Percentiles rank a stretch among this genome's conserved stretches.
Evolutionary conservation across 1,284 basidiomycete species (phyloP).

Genomic region (Pyrrhoderma lamaoense): DNA sequence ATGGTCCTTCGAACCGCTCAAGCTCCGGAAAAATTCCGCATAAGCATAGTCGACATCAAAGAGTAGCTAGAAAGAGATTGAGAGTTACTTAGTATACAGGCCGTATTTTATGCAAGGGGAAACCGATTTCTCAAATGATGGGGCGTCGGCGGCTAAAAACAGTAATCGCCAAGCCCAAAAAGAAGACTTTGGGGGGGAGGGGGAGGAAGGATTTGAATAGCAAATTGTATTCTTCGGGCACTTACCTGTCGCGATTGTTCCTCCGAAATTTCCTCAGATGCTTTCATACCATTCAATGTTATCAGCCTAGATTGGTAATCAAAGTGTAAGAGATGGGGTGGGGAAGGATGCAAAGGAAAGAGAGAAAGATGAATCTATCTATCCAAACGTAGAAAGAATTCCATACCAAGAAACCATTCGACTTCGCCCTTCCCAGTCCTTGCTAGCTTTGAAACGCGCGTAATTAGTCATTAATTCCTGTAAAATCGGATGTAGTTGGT

Average conservation of each 20-base stretch:
- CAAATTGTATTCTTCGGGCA: background rate
- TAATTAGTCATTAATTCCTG: conserved; percentile 93
- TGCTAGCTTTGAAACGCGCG: conserved; percentile 86
- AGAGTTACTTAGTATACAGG: background rate
- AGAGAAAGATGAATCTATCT: background rate
- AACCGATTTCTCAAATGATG: too few species aligned
- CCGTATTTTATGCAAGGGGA: too few species aligned
- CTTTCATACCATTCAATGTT: conserved; percentile 94
- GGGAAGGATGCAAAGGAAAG: too few species aligned
- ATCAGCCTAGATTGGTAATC: conserved; percentile 71
- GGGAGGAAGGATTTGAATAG: background rate
- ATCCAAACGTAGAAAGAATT: conserved; percentile 1
- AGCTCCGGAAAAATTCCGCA: conserved; percentile 88
- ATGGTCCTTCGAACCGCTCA: conserved; percentile 37
- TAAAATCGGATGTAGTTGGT: conserved; percentile 91
- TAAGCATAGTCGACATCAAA: conserved; percentile 98
- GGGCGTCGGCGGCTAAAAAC: too few species aligned
- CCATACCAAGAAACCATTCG: conserved; percentile 88
- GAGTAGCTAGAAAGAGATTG: conserved; percentile 53
- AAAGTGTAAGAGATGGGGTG: background rate
- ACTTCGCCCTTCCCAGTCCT: conserved; percentile 90
- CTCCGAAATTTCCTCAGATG: conserved; percentile 92
- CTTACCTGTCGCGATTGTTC: conserved; percentile 87
- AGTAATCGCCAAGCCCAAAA: too few species aligned
- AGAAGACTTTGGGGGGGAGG: background rate